Base-by-base conservation (phyloP, 345 rosid species). In the Arabis alpina region DNA sequence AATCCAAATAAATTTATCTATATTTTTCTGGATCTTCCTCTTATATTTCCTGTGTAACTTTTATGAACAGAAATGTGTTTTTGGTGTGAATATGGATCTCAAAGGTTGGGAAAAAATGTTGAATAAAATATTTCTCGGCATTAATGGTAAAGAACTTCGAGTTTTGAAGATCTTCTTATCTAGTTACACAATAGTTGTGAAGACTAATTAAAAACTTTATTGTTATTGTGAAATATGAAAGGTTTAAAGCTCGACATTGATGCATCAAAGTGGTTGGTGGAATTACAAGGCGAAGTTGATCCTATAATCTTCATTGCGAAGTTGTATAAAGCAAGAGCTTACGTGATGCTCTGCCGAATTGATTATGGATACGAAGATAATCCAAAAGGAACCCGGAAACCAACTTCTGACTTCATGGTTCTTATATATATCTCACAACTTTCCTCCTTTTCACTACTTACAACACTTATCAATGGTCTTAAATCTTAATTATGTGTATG, bases 321-420 rank as follows among this genome's bases (percentile, higher is more conserved):
- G 61, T 8, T 74, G 40, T 57, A 32, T 53, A 53, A 25, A 60
- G 73, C 78, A 0, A 74, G 48, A 60, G 8, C 3, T 52, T 59
- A 52, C 62, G 13, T 59, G 34, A 4, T 52, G 49, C 68, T 44
- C 25, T 67, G 5, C 63, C 34, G 73, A 36, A 36, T 74, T 32
- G 63, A 52, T 36, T 74, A 67, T 37, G 73, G 77, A 58, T 60
- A 66, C 27, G 73, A 67, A 74, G 42, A 74, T 14, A 59, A 74
- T 59, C 77, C 77, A 50, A 32, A 53, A 59, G 78, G 14, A 27
- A 14, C 4, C 34, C 50, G 73, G 10, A 67, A 61, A 60, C 78
- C 73, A 14, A 58, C 36, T 53, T 27, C 59, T 13, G 11, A 74
- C 30, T 67, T 52, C 40, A 27, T 44, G 78, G 78, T 74, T 43